Percentiles rank a stretch among this genome's conserved stretches.
phyloP scores from a whole-genome alignment of 768 basidiomycete genomes.

The Erythrobasidium yunnanense region DNA sequence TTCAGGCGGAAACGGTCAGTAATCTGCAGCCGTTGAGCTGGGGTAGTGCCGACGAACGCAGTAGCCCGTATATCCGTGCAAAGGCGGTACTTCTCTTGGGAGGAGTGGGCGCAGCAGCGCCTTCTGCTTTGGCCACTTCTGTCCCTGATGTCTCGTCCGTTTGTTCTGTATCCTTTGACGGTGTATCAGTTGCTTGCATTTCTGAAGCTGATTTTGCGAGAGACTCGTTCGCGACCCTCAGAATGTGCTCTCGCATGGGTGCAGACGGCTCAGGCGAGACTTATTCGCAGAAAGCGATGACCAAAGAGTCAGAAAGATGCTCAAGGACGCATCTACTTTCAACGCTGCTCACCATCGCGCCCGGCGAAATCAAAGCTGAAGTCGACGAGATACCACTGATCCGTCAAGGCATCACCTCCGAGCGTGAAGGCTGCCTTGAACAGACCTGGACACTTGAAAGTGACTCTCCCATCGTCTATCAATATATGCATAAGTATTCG shows the following conservation, averaged over 20 bases:
- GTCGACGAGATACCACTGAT: constrained; percentile 54
- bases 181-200: too few species aligned
- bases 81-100: background rate
- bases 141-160: too few species aligned
- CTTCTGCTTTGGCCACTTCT: too few species aligned
- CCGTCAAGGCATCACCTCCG: constrained; percentile 56
- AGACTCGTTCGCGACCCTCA: constrained; percentile 7
- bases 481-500: too few species aligned
- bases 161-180: too few species aligned
- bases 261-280: background rate
- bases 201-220: constrained; percentile 9
- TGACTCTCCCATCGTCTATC: constrained; percentile 64
- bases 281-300: constrained; percentile 27
- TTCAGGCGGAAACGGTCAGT: background rate
- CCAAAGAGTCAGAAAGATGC: background rate
- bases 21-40: constrained; percentile 9
- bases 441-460: constrained; percentile 60
- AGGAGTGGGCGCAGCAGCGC: background rate
- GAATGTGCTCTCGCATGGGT: constrained; percentile 18
- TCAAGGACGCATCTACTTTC: too few species aligned
- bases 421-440: constrained; percentile 67
- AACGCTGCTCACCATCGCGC: constrained; percentile 31
- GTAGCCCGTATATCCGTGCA: constrained; percentile 30
- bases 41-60: constrained; percentile 34
- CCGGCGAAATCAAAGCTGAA: constrained; percentile 57